Evolutionary conservation across 169 alveolate species (phyloP), one percentile per base, ranked within the genome.

Genomic region (Plasmodium fragile): DNA sequence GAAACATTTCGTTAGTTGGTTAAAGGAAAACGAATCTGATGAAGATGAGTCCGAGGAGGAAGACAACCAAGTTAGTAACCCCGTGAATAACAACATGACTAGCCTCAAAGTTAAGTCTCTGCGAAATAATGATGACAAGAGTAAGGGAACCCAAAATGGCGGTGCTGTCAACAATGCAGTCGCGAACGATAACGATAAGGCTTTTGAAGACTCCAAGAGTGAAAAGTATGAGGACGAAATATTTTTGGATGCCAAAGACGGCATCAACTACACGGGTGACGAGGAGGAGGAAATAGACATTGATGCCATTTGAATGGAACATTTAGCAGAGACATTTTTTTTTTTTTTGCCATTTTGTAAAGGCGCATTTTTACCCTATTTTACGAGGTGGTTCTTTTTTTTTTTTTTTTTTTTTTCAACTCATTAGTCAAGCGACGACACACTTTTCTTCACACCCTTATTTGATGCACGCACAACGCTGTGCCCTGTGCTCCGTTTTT

Each of bases 1-100:
- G 28, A 96, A 95, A 65, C 98, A 97, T 65, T 97, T 97, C 84
- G 95, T 97, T 52, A 73, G 94, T 34, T 97, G 98, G 98, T 77
- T 97, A 32, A 95, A 94, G 70, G 94, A 83, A 59, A 93, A 94
- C 81, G 96, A 93, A 69, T 94, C 95, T 10, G 97, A 95, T 80
- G 89, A 81, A 4, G 95, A 94, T 28, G 92, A 89, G 77, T 71
- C 80, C 43, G 96, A 93, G 55, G 96, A 95, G 45, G 83, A 92
- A 52, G 95, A 94, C 22, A 85, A 72, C 22, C 52, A 39, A 81
- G 72, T 45, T 59, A 90, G 65, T 70, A 91, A 49, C 45, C 65
- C 82, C 25, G 92, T 87, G 59, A 55, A 45, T 32, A 93, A 34
- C 73, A 89, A 53, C 41, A 1, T 89, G 39, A 36, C 70, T 4